phyloP scores from a whole-genome alignment of 2,329 filamentous ascomycete genomes.

The Colletotrichum viniferum region DNA sequence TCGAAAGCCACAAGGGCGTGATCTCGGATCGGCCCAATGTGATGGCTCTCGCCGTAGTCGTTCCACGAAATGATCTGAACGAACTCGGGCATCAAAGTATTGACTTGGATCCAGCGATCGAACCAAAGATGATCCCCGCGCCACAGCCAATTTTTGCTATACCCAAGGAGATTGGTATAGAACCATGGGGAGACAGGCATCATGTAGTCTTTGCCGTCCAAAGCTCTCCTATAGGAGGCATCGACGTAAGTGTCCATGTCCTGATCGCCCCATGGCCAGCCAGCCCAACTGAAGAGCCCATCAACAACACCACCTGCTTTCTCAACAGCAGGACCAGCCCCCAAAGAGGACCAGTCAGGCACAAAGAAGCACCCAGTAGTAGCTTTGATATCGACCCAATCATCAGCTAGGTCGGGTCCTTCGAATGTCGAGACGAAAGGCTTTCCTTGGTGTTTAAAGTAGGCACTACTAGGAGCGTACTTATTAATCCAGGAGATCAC shows the following conservation, averaged over 20 bases:
- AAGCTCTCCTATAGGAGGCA: conserved; percentile 10
- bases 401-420: conserved; percentile 39
- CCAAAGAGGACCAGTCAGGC: conserved; percentile 46
- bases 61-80: conserved; percentile 54
- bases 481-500: neutral
- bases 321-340: conserved; percentile 26
- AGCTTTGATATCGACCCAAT: conserved; percentile 48
- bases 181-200: conserved; percentile 64
- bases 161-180: conserved; percentile 60
- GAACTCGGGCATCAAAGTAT: conserved; percentile 49
- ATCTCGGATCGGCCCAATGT: conserved; percentile 49
- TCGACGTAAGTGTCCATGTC: conserved; percentile 22
- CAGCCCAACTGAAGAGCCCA: conserved; percentile 39
- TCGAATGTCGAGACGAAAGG: conserved; percentile 47
- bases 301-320: conserved; percentile 26
- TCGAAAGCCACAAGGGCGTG: conserved; percentile 13
- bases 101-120: conserved; percentile 60
- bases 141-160: conserved; percentile 66
- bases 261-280: conserved; percentile 34
- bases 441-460: conserved; percentile 26
- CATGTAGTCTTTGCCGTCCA: conserved; percentile 39
- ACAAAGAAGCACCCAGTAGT: conserved; percentile 43
- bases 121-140: conserved; percentile 64
- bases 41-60: conserved; percentile 61
- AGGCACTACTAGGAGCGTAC: neutral